Base-by-base conservation (phyloP, 2,329 filamentous ascomycete species). In the Cladosporium sp. region DNA sequence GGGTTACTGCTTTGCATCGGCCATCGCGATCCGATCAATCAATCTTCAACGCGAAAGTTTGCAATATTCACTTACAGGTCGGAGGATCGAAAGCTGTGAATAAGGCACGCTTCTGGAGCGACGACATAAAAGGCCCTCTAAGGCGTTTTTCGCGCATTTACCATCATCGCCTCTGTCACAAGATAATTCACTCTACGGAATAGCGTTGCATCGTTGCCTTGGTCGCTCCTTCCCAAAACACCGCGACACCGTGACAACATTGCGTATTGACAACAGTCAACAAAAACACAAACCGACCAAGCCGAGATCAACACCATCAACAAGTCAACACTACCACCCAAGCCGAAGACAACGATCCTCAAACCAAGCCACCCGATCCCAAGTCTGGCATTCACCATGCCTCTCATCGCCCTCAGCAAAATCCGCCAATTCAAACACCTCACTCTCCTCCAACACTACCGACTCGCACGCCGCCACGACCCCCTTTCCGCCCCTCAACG, bases 341-440 rank as follows among this genome's bases (percentile, higher is more conserved):
- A 45, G 4, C 18, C 17, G 4, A 45, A 45, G 13, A 17, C n/a
- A n/a, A n/a, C n/a, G n/a, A n/a, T n/a, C n/a, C n/a, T n/a, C n/a
- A n/a, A n/a, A n/a, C n/a, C 3, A 30, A 30, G 2, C 29, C 29
- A n/a, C 32, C 6, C 4, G n/a, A 15, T 34, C 32, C 6, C 7
- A 13, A 34, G n/a, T n/a, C 32, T 2, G 9, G 22, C n/a, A 13
- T 17, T 27, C 20, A 41, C 22, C 12, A 48, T 48, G 45, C 45
- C 45, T 18, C 20, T 24, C 9, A 18, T 48, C 29, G 27, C 15
- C 9, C 37, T 48, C 27, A 41, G 39, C 45, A 48, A 36, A 24
- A 20, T 20, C 19, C 45, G 45, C 30, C 45, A 48, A n/a, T 48
- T 34, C 45, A 48, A 41, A 32, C 37, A 41, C 20, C 45, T 48